Conservation (phyloP, 2,329 filamentous ascomycete species). For the Colletotrichum lupini region DNA sequence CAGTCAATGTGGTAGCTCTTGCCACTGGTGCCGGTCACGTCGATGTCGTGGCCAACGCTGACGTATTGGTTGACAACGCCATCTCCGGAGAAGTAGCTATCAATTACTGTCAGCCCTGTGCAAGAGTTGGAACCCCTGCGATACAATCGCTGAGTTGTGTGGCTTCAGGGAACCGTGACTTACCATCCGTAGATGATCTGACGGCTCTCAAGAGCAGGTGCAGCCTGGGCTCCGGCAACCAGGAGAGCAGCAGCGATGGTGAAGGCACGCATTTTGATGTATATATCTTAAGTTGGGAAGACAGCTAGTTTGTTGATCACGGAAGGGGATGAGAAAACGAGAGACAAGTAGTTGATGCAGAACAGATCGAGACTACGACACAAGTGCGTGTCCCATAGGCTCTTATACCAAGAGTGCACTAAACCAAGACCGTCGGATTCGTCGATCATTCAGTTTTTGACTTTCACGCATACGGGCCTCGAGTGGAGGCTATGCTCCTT, state of each 20-base stretch:
- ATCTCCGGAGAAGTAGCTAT: constrained; percentile 12
- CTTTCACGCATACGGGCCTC: neutral
- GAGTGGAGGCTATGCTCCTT: neutral
- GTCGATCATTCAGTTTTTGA: neutral
- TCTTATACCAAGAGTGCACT: constrained; percentile 12
- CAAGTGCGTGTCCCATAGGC: neutral
- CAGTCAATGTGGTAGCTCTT: constrained; percentile 24
- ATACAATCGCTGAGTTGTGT: neutral
- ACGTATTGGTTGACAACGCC: constrained; percentile 12
- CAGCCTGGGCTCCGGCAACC: constrained; percentile 10
- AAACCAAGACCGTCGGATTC: neutral
- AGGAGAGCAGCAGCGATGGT: constrained; percentile 9
- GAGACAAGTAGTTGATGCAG: neutral
- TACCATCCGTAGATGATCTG: constrained; percentile 28
- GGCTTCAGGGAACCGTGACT: neutral
- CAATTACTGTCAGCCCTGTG: neutral
- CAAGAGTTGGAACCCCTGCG: neutral
- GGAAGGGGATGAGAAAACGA: neutral
- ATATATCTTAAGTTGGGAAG: neutral
- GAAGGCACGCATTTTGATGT: constrained; percentile 12
- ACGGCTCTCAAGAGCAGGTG: constrained; percentile 9
- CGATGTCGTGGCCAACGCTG: constrained; percentile 8
- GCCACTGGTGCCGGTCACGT: neutral
- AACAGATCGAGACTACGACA: accelerated
- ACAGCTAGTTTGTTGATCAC: neutral